Evolutionary conservation across 257 asterid genomes (phyloP).

Genomic region (Ballota nigra): DNA sequence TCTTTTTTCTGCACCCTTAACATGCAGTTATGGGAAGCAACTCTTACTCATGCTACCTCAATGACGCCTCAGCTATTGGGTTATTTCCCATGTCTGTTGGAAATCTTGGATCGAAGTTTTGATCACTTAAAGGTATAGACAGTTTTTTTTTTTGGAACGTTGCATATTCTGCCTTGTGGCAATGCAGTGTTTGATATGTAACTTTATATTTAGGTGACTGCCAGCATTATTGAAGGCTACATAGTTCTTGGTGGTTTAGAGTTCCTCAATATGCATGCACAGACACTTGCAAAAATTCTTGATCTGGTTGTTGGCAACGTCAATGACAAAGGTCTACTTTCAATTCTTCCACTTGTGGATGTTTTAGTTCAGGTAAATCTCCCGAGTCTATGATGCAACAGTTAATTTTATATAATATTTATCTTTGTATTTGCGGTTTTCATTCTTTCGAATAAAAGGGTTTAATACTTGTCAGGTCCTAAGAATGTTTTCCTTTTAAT

Average conservation of each 20-base stretch:
- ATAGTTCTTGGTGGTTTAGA: slow-evolving; percentile 80
- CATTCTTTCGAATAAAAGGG: not conserved
- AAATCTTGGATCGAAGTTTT: slow-evolving; percentile 80
- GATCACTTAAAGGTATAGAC: slow-evolving; percentile 73
- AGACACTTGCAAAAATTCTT: slow-evolving; percentile 72
- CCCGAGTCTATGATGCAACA: slow-evolving; percentile 9
- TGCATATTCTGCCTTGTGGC: slow-evolving; percentile 16
- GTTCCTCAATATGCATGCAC: slow-evolving; percentile 77
- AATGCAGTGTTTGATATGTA: slow-evolving; percentile 25
- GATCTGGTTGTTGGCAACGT: slow-evolving; percentile 87
- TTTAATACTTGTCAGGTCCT: not conserved
- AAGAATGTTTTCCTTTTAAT: no score
- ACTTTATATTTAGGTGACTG: slow-evolving; percentile 61
- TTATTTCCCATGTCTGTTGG: slow-evolving; percentile 84
- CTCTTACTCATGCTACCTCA: slow-evolving; percentile 84
- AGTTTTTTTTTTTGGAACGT: not conserved
- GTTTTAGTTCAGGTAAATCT: slow-evolving; percentile 82
- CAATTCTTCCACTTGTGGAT: slow-evolving; percentile 86
- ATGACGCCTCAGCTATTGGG: slow-evolving; percentile 77
- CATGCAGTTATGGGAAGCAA: slow-evolving; percentile 94
- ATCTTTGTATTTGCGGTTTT: not conserved
- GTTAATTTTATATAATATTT: not conserved
- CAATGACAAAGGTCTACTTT: slow-evolving; percentile 79
- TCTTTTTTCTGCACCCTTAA: slow-evolving; percentile 21
- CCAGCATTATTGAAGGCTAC: slow-evolving; percentile 84